These are phyloP conservation scores for Reutealis trisperma DNA, from an alignment of 345 rosid species.

Conservation along the genomic window DNA sequence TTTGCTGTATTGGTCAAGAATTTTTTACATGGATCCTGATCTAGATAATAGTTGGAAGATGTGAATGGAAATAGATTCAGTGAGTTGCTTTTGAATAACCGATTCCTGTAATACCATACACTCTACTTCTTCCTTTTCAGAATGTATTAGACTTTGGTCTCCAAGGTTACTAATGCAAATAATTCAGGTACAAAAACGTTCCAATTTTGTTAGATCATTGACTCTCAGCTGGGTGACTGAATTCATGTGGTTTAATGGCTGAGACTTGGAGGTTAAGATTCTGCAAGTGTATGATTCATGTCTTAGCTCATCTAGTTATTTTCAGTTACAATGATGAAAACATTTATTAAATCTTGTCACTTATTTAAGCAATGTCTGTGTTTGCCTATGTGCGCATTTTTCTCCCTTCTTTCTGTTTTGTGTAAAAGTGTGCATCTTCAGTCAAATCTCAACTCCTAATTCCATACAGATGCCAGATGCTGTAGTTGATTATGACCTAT, in stretches of 20 bases:
- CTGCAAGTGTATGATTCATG: constrained; percentile 4
- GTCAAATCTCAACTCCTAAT: constrained; percentile 1
- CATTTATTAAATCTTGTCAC: not conserved
- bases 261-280: not conserved
- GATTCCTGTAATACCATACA: not conserved
- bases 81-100: not conserved
- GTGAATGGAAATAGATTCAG: not conserved
- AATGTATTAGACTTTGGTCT: not conserved
- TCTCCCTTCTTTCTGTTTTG: not conserved
- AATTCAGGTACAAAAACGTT: too few relatives aligned
- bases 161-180: not conserved
- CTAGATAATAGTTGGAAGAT: constrained; percentile 9
- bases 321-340: not conserved
- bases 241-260: constrained; percentile 12
- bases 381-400: not conserved
- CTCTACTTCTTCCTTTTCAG: constrained; percentile 3
- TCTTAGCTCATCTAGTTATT: constrained; percentile 7
- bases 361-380: constrained; percentile 1
- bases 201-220: not conserved
- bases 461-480: constrained; percentile 86
- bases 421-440: constrained; percentile 1
- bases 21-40: constrained; percentile 7
- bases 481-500: constrained; percentile 84
- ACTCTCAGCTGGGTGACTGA: not conserved
- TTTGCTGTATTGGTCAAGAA: not conserved